Percentiles rank a stretch among this genome's conserved stretches.
These are phyloP conservation scores for Fulvia fulva DNA, from an alignment of 2,329 filamentous ascomycete species.

Conservation along the genomic window DNA sequence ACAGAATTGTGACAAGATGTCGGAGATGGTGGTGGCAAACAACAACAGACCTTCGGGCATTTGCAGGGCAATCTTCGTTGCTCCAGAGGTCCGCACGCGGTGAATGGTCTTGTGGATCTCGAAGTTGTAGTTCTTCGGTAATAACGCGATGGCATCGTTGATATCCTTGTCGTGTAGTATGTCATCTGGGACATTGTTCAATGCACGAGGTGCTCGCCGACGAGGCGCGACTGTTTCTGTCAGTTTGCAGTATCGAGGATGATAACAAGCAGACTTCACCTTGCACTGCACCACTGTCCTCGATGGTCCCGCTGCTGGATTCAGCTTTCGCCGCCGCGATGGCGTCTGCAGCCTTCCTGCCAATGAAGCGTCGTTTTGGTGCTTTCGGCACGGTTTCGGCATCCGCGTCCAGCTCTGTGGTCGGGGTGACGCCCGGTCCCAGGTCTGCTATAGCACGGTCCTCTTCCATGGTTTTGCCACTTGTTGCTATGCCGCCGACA, in stretches of 20 bases:
- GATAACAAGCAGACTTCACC: slow-evolving; percentile 43
- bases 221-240: slow-evolving; percentile 60
- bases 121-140: slow-evolving; percentile 96
- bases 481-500: neutral
- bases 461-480: slow-evolving; percentile 62
- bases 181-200: slow-evolving; percentile 85
- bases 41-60: slow-evolving; percentile 93
- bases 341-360: slow-evolving; percentile 68
- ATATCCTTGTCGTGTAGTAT: slow-evolving; percentile 82
- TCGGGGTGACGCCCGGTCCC: slow-evolving; percentile 64
- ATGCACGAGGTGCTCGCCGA: slow-evolving; percentile 68
- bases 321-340: slow-evolving; percentile 48
- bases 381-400: slow-evolving; percentile 54
- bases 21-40: slow-evolving; percentile 95
- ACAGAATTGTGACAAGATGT: slow-evolving; percentile 93
- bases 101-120: slow-evolving; percentile 98
- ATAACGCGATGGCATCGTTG: slow-evolving; percentile 78
- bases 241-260: neutral
- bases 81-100: slow-evolving; percentile 73
- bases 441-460: slow-evolving; percentile 68
- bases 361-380: slow-evolving; percentile 90
- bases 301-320: slow-evolving; percentile 38
- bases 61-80: slow-evolving; percentile 86
- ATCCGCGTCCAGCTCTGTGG: slow-evolving; percentile 50
- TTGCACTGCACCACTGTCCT: slow-evolving; percentile 65